phyloP scores from a whole-genome alignment of 768 basidiomycete genomes.

The Russula sp. region DNA sequence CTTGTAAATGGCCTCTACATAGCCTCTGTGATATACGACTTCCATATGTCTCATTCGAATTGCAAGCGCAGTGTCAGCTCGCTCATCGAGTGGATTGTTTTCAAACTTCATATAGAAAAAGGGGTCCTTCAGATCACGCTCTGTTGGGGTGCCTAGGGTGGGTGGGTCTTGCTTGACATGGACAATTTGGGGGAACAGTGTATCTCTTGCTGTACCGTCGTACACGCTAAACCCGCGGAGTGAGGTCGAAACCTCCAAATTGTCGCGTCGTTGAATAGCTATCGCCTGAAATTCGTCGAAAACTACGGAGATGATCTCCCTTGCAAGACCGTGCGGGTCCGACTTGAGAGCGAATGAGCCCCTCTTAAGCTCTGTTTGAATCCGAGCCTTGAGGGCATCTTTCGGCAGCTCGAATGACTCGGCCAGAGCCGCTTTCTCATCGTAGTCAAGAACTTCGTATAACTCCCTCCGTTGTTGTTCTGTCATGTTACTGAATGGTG shows the following conservation, averaged over 20 bases:
- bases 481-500: conserved; percentile 66
- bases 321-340: conserved; percentile 54
- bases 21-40: conserved; percentile 91
- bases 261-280: conserved; percentile 78
- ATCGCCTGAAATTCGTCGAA: conserved; percentile 85
- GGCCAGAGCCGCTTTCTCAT: conserved; percentile 72
- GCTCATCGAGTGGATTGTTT: conserved; percentile 82
- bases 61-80: conserved; percentile 85
- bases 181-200: conserved; percentile 86
- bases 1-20: conserved; percentile 82
- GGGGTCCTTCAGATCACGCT: conserved; percentile 33
- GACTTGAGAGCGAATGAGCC: conserved; percentile 81
- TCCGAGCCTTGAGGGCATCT: conserved; percentile 72
- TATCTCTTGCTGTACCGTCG: conserved; percentile 80
- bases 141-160: conserved; percentile 1
- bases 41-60: conserved; percentile 93
- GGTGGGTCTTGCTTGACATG: conserved; percentile 42
- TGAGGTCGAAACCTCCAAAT: conserved; percentile 77
- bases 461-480: conserved; percentile 87
- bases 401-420: conserved; percentile 63
- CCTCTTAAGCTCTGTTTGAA: conserved; percentile 71
- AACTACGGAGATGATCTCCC: conserved; percentile 77
- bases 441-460: conserved; percentile 86
- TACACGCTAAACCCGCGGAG: conserved; percentile 82
- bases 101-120: conserved; percentile 94